These are phyloP conservation scores for Taphrina betulina DNA, from an alignment of 1,139 yeast genomes.

Conservation along the genomic window DNA sequence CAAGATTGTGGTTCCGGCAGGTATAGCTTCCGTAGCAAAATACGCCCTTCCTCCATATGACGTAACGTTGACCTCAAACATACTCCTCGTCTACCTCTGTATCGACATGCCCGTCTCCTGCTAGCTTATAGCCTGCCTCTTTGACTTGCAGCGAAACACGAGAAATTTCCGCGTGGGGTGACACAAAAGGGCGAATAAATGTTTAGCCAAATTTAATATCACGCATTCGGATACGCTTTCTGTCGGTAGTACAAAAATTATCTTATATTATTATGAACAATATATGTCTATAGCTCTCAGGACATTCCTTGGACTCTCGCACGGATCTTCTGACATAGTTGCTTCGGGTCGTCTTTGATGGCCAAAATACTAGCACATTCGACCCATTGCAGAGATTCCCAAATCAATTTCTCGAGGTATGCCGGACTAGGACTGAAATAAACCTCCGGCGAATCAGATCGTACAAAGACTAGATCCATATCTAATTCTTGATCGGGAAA, in stretches of 20 bases:
- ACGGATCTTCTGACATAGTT: background rate
- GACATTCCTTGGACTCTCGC: too few relatives aligned
- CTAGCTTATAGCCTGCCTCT: background rate
- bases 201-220: too few relatives aligned
- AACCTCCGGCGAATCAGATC: constrained; percentile 13
- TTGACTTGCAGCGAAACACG: background rate
- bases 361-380: constrained; percentile 6
- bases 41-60: constrained; percentile 62
- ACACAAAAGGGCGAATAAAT: background rate
- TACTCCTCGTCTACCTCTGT: too few relatives aligned
- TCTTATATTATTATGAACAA: too few relatives aligned
- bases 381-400: constrained; percentile 17
- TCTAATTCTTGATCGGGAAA: constrained; percentile 5
- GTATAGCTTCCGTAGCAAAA: constrained; percentile 51
- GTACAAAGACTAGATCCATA: constrained; percentile 12
- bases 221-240: too few relatives aligned
- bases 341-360: background rate
- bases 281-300: too few relatives aligned
- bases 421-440: background rate
- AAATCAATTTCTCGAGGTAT: constrained; percentile 6
- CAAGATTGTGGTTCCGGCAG: constrained; percentile 48
- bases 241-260: too few relatives aligned
- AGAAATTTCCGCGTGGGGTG: background rate
- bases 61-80: constrained; percentile 39
- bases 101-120: background rate